Evolutionary conservation across 345 rosid genomes (phyloP).

Genomic region (Melaleuca quinquenervia): DNA sequence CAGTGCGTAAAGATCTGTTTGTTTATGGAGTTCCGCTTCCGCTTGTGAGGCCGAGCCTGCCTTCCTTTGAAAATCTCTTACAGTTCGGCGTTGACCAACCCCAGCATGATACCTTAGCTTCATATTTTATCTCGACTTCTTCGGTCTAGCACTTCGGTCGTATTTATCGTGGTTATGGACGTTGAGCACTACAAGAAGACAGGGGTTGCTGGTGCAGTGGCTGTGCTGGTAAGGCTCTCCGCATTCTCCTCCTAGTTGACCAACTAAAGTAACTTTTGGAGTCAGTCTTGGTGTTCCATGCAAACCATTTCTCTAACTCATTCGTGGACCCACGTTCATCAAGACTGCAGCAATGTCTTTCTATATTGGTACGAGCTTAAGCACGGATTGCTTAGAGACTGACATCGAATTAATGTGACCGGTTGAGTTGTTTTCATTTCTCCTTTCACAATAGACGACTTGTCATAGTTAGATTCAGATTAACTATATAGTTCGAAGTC

Average conservation of each 20-base stretch:
- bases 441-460: too few relatives aligned
- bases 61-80: neutral
- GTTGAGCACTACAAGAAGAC: neutral
- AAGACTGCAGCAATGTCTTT: neutral
- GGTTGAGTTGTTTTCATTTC: too few relatives aligned
- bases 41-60: neutral
- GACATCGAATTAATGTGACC: neutral
- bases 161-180: neutral
- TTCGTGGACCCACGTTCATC: neutral
- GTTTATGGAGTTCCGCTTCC: too few relatives aligned
- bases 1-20: too few relatives aligned
- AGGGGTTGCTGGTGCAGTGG: neutral
- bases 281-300: neutral
- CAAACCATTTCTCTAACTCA: neutral
- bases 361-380: neutral
- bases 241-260: neutral
- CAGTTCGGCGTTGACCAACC: neutral
- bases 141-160: neutral
- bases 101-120: neutral
- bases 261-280: neutral
- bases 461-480: too few relatives aligned
- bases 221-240: neutral
- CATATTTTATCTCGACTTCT: neutral
- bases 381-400: neutral
- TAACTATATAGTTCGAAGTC: neutral